Conservation (phyloP, 306 rosid species). For the Glycine latifolia region DNA sequence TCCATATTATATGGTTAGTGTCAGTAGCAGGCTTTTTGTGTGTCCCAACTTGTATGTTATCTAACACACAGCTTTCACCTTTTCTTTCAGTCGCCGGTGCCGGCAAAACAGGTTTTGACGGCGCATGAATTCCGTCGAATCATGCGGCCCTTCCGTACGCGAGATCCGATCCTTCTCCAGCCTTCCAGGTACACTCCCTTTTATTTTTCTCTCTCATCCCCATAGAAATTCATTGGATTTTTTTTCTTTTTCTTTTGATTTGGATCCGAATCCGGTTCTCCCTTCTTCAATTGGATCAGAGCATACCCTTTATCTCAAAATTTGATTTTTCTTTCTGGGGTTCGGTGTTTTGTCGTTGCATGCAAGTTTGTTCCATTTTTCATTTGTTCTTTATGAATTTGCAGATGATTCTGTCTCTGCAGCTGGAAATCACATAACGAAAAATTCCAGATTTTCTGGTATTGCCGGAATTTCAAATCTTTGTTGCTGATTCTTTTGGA, state of each 20-base stretch:
- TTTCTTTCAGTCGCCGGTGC: slow-evolving; percentile 49
- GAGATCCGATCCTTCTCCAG: slow-evolving; percentile 49
- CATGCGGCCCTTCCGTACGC: slow-evolving; percentile 43
- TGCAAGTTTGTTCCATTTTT: slow-evolving; percentile 7
- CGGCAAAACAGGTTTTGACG: slow-evolving; percentile 54
- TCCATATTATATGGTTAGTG: not conserved
- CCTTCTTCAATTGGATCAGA: slow-evolving; percentile 49
- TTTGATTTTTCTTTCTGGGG: not conserved
- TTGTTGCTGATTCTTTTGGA: slow-evolving; percentile 6
- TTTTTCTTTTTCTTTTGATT: slow-evolving; percentile 6
- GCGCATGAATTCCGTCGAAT: slow-evolving; percentile 31
- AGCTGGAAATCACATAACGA: slow-evolving; percentile 45
- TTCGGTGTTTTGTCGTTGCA: slow-evolving; percentile 8
- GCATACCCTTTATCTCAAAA: slow-evolving; percentile 14
- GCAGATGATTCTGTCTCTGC: slow-evolving; percentile 56
- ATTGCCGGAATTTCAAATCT: slow-evolving; percentile 26
- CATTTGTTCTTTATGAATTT: slow-evolving; percentile 32
- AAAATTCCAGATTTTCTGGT: slow-evolving; percentile 40
- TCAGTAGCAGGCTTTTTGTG: slow-evolving; percentile 18
- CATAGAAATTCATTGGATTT: not conserved
- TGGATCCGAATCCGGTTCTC: slow-evolving; percentile 37
- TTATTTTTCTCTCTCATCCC: slow-evolving; percentile 18
- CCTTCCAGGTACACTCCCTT: slow-evolving; percentile 50
- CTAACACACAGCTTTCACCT: slow-evolving; percentile 18
- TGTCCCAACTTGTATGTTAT: slow-evolving; percentile 32